These are phyloP conservation scores for Rhododendron ferrugineum DNA, from an alignment of 148 eudicot genomes.

Conservation along the genomic window DNA sequence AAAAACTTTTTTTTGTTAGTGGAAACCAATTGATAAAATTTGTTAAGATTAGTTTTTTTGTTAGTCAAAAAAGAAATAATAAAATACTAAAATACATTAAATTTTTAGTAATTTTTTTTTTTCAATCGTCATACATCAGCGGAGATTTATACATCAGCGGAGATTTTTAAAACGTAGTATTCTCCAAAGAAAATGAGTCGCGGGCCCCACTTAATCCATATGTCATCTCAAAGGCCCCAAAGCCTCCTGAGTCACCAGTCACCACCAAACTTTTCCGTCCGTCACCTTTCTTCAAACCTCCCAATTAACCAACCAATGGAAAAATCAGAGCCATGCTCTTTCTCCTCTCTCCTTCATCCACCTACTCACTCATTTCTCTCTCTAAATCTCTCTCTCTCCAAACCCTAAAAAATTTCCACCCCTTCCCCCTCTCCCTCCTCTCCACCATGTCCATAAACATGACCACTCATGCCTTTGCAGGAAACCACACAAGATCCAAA, in stretches of 20 bases:
- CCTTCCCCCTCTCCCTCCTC: constrained; percentile 9
- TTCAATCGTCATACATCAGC: no score
- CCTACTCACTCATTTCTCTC: constrained; percentile 21
- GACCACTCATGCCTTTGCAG: constrained; percentile 70
- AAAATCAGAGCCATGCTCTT: constrained; percentile 33
- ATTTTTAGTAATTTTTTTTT: no score
- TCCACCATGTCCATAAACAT: constrained; percentile 49
- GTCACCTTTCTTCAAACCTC: not conserved
- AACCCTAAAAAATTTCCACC: constrained; percentile 5
- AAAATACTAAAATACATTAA: no score
- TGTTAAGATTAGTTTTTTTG: no score
- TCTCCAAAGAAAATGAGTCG: no score
- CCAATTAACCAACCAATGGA: constrained; percentile 9
- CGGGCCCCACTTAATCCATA: not conserved
- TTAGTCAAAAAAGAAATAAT: no score
- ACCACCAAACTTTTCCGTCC: not conserved
- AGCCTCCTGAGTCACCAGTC: not conserved
- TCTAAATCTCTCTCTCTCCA: constrained; percentile 25
- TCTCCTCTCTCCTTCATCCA: constrained; percentile 12
- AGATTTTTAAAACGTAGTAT: no score
- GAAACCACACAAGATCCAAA: constrained; percentile 56
- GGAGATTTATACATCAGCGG: no score
- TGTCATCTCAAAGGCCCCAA: not conserved
- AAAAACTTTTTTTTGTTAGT: no score
- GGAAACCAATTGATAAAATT: no score